phyloP scores from a whole-genome alignment of 2,329 filamentous ascomycete genomes.

The Exophiala xenobiotica region DNA sequence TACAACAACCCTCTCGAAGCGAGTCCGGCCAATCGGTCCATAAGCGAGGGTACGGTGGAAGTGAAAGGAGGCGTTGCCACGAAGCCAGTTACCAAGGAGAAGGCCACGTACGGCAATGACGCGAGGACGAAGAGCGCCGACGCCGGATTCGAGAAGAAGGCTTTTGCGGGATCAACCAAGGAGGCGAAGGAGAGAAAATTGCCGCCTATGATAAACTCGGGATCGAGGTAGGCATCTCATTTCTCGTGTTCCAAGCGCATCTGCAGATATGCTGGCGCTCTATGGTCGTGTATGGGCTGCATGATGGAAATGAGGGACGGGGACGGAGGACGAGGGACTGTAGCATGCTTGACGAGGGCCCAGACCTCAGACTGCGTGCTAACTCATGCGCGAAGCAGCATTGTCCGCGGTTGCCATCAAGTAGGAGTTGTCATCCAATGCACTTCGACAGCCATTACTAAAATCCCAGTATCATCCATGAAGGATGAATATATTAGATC shows the following conservation, averaged over 20 bases:
- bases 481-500: no score
- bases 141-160: slow-evolving; percentile 8
- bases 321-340: no score
- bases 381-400: no score
- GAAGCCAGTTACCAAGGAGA: neutral
- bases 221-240: neutral
- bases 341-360: no score
- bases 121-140: neutral
- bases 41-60: slow-evolving; percentile 9
- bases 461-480: no score
- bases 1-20: slow-evolving; percentile 16
- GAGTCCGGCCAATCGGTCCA: slow-evolving; percentile 13
- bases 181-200: slow-evolving; percentile 2
- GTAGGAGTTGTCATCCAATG: no score
- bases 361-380: no score
- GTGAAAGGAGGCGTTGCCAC: neutral
- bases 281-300: neutral
- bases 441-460: no score
- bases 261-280: neutral
- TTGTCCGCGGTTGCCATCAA: no score
- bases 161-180: slow-evolving; percentile 6
- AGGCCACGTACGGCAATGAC: neutral
- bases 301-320: no score
- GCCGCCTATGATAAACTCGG: slow-evolving; percentile 5
- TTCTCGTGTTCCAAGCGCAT: no score